Base-by-base conservation (phyloP, 176 grass and related monocot species). In the Leersia perrieri region DNA sequence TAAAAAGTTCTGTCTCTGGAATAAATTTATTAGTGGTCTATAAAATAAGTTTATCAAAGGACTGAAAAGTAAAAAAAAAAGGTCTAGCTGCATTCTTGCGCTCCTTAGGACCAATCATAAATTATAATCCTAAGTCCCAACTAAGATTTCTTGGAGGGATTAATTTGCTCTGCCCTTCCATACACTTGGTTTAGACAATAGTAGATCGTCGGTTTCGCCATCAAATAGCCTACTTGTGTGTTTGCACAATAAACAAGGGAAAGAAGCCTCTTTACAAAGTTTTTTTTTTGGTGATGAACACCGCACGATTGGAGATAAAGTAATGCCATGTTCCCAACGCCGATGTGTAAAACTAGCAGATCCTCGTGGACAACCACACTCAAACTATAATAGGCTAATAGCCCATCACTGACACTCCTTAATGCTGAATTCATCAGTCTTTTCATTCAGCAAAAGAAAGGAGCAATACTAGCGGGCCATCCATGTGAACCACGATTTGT, bases 221-320 rank as follows among this genome's bases (percentile, higher is more conserved):
- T 33, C 34, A 45, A 33, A 60, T 15, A 45, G 9, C 49, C 16
- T 57, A 23, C 51, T 34, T 15, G 34, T n/a, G 33, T 60, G 16
- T 67, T 9, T 58, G 40, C 23, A 9, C 9, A 74, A 25, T 45
- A 77, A 77, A 60, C 75, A 78, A 47, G n/a, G n/a, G n/a, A n/a
- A n/a, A n/a, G n/a, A n/a, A n/a, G n/a, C n/a, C n/a, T n/a, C n/a
- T 79, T 68, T 34, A 45, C 16, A 15, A 80, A 84, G 60, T 72
- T n/a, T 72, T 11, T 6, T 20, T 38, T 36, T 65, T 38, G 3
- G 35, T 57, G 18, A 23, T 57, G 9, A 61, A 74, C 36, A 66
- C 35, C 3, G 60, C 68, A 65, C 8, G 5, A 12, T 78, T 42
- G 28, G 13, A 31, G 49, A 73, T 28, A 73, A 79, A 79, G 75